A percentile compares a stretch with the other conserved stretches of the same genome.
Conservation (phyloP, 140 eudicot species). For the Anethum foeniculum region DNA sequence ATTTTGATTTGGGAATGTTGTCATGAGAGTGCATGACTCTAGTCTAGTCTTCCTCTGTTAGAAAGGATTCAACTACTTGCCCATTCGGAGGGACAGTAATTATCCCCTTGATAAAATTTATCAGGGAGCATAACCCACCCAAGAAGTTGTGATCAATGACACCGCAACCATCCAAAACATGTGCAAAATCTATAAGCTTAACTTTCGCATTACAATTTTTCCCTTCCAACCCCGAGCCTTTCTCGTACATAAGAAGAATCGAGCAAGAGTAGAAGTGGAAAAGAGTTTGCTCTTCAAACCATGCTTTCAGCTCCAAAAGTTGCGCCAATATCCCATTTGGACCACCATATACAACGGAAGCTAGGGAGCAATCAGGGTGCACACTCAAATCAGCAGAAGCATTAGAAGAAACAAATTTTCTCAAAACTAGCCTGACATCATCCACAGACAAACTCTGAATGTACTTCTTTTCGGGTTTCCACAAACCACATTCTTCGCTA, state of each 20-base stretch:
- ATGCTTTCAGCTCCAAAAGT: constrained; percentile 62
- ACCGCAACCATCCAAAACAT: constrained; percentile 63
- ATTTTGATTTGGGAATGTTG: no score
- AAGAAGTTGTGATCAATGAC: constrained; percentile 89
- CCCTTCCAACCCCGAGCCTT: constrained; percentile 35
- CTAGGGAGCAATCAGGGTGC: constrained; percentile 54
- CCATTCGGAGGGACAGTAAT: constrained; percentile 17
- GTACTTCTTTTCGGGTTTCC: constrained; percentile 56
- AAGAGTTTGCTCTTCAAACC: constrained; percentile 85
- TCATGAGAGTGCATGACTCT: not conserved
- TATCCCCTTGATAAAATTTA: constrained; percentile 61
- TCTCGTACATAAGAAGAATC: constrained; percentile 56
- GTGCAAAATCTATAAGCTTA: constrained; percentile 87
- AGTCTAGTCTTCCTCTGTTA: not conserved
- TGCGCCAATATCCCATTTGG: constrained; percentile 67
- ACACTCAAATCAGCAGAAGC: constrained; percentile 19
- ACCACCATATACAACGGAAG: constrained; percentile 64
- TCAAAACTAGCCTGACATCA: constrained; percentile 50
- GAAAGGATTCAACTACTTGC: constrained; percentile 11
- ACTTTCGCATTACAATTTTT: constrained; percentile 35
- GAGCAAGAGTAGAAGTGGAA: constrained; percentile 76
- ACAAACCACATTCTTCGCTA: constrained; percentile 44
- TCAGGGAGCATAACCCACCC: constrained; percentile 90
- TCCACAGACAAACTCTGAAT: constrained; percentile 35
- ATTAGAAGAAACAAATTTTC: constrained; percentile 66